Percentiles rank a stretch among this genome's conserved stretches.
phyloP scores from a whole-genome alignment of 2,329 filamentous ascomycete genomes.

The Phaeosphaeria sp. region DNA sequence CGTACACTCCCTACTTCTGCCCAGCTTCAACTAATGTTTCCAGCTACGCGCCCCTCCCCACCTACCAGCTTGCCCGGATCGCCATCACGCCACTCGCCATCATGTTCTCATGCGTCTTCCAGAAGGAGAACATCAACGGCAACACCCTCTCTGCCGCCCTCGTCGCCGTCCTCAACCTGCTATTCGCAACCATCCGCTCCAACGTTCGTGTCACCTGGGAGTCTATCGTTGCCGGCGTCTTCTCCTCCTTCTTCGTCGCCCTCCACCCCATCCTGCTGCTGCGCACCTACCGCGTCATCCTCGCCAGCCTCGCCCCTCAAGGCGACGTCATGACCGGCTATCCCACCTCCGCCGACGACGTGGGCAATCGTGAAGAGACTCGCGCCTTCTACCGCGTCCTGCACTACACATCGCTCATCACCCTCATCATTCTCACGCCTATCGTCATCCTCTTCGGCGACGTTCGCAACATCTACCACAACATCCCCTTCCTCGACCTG shows the following conservation, averaged over 20 bases:
- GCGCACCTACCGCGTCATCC: slow-evolving; percentile 57
- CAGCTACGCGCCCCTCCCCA: slow-evolving; percentile 59
- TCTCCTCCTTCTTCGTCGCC: slow-evolving; percentile 59
- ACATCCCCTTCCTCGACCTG: slow-evolving; percentile 62
- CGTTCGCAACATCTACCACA: slow-evolving; percentile 55
- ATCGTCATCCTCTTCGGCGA: slow-evolving; percentile 60
- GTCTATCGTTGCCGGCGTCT: slow-evolving; percentile 58
- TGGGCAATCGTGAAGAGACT: slow-evolving; percentile 53
- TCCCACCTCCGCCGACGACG: slow-evolving; percentile 38
- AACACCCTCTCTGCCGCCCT: slow-evolving; percentile 58
- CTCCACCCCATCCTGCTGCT: slow-evolving; percentile 60
- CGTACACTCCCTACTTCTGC: slow-evolving; percentile 12
- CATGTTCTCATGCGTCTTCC: slow-evolving; percentile 56
- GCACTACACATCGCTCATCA: slow-evolving; percentile 60
- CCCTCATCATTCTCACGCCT: slow-evolving; percentile 57
- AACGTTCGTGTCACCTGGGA: slow-evolving; percentile 59
- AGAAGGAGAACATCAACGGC: slow-evolving; percentile 55
- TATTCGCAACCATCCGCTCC: slow-evolving; percentile 56
- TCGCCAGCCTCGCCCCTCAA: slow-evolving; percentile 53
- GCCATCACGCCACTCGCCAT: slow-evolving; percentile 58
- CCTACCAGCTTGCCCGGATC: slow-evolving; percentile 61
- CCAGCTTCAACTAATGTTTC: slow-evolving; percentile 9
- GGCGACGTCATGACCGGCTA: slow-evolving; percentile 53
- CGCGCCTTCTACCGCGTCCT: slow-evolving; percentile 60
- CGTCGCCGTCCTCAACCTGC: slow-evolving; percentile 58